Percentiles rank a stretch among this genome's conserved stretches.
Conservation (phyloP, 192 early-diverging fungal species). For the Linnemannia exigua region DNA sequence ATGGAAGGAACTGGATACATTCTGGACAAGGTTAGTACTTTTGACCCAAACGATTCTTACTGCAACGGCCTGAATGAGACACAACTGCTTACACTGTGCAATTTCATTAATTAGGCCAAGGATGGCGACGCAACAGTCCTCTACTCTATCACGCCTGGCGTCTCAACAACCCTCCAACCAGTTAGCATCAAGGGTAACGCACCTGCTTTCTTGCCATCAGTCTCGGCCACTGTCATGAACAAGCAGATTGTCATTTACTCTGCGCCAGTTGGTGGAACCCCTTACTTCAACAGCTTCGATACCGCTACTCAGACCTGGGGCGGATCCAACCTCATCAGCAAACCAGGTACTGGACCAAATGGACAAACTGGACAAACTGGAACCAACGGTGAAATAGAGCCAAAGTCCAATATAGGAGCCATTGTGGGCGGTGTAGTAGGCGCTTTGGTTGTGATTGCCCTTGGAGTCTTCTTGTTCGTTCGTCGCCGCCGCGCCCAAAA, state of each 20-base stretch:
- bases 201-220: slow-evolving; percentile 17
- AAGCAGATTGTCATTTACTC: slow-evolving; percentile 25
- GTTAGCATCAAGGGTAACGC: slow-evolving; percentile 16
- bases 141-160: slow-evolving; percentile 38
- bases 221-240: slow-evolving; percentile 14
- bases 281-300: slow-evolving; percentile 31
- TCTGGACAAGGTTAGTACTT: slow-evolving; percentile 29
- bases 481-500: slow-evolving; percentile 13
- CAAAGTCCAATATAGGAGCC: slow-evolving; percentile 12
- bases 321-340: slow-evolving; percentile 24
- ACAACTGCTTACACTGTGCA: not conserved
- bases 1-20: slow-evolving; percentile 34
- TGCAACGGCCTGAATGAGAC: not conserved
- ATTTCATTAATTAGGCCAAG: slow-evolving; percentile 5
- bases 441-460: slow-evolving; percentile 30
- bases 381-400: not conserved
- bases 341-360: not conserved
- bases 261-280: not conserved
- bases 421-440: slow-evolving; percentile 43
- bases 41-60: not conserved
- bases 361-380: not conserved
- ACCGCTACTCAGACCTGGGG: slow-evolving; percentile 21
- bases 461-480: slow-evolving; percentile 28
- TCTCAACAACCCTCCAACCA: slow-evolving; percentile 20
- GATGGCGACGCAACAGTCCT: slow-evolving; percentile 17